phyloP scores from a whole-genome alignment of 2,329 filamentous ascomycete genomes.

The Herpotrichia juniperi region DNA sequence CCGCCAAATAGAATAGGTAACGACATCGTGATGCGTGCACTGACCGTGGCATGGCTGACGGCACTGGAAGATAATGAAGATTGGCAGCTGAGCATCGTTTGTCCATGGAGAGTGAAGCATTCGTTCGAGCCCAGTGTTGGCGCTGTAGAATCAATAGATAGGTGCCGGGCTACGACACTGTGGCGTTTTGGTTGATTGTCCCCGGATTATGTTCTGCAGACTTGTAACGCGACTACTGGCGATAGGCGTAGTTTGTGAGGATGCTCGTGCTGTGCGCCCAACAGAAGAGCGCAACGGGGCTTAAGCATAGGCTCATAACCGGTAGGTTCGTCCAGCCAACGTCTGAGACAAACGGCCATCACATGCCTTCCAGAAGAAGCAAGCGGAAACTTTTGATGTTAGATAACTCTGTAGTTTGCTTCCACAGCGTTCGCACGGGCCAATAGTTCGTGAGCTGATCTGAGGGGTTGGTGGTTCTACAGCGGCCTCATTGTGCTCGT shows the following conservation, averaged over 20 bases:
- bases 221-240: constrained; percentile 25
- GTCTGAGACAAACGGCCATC: constrained; percentile 26
- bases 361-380: constrained; percentile 26
- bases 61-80: constrained; percentile 15
- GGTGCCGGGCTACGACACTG: constrained; percentile 39
- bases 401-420: constrained; percentile 29
- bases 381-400: constrained; percentile 19
- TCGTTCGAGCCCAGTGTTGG: constrained; percentile 16
- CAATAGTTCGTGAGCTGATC: constrained; percentile 40
- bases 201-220: constrained; percentile 26
- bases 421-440: constrained; percentile 36
- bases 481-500: constrained; percentile 31
- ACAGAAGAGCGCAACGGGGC: constrained; percentile 15
- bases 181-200: constrained; percentile 38
- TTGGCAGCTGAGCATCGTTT: constrained; percentile 13
- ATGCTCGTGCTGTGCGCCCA: constrained; percentile 36
- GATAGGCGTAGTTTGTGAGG: constrained; percentile 30
- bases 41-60: constrained; percentile 18
- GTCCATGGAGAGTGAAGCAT: constrained; percentile 18
- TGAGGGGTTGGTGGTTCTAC: constrained; percentile 30
- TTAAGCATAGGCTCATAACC: constrained; percentile 23
- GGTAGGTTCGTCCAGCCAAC: constrained; percentile 20
- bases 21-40: constrained; percentile 24
- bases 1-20: constrained; percentile 11
- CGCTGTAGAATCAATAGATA: constrained; percentile 34